Evolutionary conservation across 1,139 yeast genomes (phyloP).

Genomic region (Hansenula sp.): DNA sequence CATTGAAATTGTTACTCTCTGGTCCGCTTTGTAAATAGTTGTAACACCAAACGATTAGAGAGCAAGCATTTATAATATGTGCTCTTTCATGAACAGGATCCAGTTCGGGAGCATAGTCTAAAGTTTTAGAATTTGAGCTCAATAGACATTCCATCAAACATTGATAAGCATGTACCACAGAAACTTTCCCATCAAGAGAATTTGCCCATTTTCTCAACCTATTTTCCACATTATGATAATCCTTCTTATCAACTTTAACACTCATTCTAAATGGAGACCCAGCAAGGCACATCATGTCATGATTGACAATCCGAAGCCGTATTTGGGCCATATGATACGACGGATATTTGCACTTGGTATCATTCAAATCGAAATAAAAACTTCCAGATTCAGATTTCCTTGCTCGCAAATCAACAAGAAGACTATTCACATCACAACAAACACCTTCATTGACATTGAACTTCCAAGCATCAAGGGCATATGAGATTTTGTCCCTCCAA

Average conservation of each 20-base stretch:
- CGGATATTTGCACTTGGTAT: conserved; percentile 42
- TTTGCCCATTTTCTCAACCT: conserved; percentile 46
- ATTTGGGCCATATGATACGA: conserved; percentile 63
- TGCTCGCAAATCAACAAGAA: conserved; percentile 3
- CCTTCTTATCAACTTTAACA: conserved; percentile 49
- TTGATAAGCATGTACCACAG: conserved; percentile 51
- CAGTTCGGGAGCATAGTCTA: conserved; percentile 9
- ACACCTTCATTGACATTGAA: conserved; percentile 6
- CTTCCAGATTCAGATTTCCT: conserved; percentile 1
- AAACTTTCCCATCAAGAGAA: conserved; percentile 31
- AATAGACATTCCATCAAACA: conserved; percentile 46
- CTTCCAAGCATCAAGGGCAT: conserved; percentile 9
- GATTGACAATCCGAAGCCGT: conserved; percentile 58
- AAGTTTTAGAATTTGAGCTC: conserved; percentile 2
- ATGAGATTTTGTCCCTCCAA: conserved; percentile 43
- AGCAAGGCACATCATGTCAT: conserved; percentile 63
- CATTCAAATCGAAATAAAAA: conserved; percentile 13
- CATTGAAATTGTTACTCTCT: conserved; percentile 30
- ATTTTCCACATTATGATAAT: conserved; percentile 40
- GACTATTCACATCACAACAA: conserved; percentile 6
- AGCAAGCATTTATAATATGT: conserved; percentile 41
- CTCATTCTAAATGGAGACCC: conserved; percentile 71
- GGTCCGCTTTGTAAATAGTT: conserved; percentile 45
- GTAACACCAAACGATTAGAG: conserved; percentile 48
- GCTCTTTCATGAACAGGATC: conserved; percentile 31